Evolutionary conservation across 1,284 basidiomycete genomes (phyloP).

Genomic region (Marasmius tenuissimus): DNA sequence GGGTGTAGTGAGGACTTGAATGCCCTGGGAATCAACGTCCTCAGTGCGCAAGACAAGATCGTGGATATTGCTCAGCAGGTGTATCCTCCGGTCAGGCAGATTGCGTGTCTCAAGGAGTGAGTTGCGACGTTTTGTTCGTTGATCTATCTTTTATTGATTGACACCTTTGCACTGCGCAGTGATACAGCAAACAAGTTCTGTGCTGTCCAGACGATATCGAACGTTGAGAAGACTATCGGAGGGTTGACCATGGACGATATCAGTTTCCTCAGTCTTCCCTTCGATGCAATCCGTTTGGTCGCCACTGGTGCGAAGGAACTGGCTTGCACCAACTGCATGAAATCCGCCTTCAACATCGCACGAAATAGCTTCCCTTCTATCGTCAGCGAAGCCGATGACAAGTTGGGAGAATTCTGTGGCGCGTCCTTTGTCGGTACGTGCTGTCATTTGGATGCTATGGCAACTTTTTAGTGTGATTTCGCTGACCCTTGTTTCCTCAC

Average conservation of each 20-base stretch:
- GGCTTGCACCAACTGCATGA: conserved; percentile 46
- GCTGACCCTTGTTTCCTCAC: neutral
- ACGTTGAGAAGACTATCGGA: conserved; percentile 43
- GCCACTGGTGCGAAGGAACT: conserved; percentile 27
- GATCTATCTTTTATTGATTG: neutral
- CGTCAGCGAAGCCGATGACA: conserved; percentile 18
- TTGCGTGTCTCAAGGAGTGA: conserved; percentile 58
- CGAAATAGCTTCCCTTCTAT: conserved; percentile 28
- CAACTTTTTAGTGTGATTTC: too few relatives aligned
- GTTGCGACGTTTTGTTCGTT: conserved; percentile 25
- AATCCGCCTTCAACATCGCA: conserved; percentile 41
- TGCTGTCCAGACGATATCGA: conserved; percentile 46
- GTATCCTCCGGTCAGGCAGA: conserved; percentile 52
- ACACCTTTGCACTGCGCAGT: conserved; percentile 22
- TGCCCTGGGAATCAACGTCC: conserved; percentile 26
- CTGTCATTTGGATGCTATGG: neutral
- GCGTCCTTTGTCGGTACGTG: conserved; percentile 42
- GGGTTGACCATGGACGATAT: conserved; percentile 28
- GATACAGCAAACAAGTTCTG: conserved; percentile 45
- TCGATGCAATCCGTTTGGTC: conserved; percentile 25
- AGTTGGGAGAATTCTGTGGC: conserved; percentile 35
- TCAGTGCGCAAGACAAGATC: conserved; percentile 22
- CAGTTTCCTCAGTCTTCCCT: conserved; percentile 24
- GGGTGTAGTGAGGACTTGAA: conserved; percentile 51
- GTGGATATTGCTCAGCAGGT: conserved; percentile 38